phyloP scores from a whole-genome alignment of 177 flowering plant species.

The Vitis hybrid region DNA sequence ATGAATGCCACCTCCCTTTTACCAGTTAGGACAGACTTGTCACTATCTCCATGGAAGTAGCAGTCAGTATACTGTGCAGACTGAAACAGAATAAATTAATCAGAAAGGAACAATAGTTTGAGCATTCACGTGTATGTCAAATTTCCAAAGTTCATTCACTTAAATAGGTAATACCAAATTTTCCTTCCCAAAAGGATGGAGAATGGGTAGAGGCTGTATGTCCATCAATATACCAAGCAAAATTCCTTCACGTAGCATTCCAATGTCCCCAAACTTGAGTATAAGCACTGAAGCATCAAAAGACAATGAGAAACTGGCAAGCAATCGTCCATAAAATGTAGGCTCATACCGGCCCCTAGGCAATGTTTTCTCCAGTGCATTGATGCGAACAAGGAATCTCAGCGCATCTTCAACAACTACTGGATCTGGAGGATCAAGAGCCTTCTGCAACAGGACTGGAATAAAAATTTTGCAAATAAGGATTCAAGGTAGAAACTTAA shows the following conservation, averaged over 20 bases:
- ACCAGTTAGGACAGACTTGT: constrained; percentile 32
- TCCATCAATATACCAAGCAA: constrained; percentile 87
- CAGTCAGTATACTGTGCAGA: constrained; percentile 42
- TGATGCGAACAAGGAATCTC: constrained; percentile 58
- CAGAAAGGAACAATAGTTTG: constrained; percentile 2
- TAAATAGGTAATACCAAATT: constrained; percentile 44
- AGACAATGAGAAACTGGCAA: constrained; percentile 75
- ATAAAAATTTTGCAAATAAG: constrained; percentile 25
- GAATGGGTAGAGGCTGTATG: constrained; percentile 77
- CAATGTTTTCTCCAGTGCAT: constrained; percentile 56
- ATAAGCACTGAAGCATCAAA: constrained; percentile 87
- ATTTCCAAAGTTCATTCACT: background rate
- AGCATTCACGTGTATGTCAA: constrained; percentile 2
- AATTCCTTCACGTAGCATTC: constrained; percentile 89
- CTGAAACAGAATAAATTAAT: constrained; percentile 34
- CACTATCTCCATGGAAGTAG: constrained; percentile 49
- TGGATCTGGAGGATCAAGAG: constrained; percentile 82
- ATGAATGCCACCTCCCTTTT: constrained; percentile 57
- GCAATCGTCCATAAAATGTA: constrained; percentile 82
- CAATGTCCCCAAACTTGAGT: constrained; percentile 77
- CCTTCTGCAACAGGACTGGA: constrained; percentile 78
- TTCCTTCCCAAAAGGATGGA: constrained; percentile 83
- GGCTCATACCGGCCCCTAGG: constrained; percentile 80
- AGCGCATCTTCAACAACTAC: constrained; percentile 86
- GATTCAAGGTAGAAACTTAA: background rate